phyloP scores from a whole-genome alignment of 2,329 filamentous ascomycete genomes.

The Diaporthe eres region DNA sequence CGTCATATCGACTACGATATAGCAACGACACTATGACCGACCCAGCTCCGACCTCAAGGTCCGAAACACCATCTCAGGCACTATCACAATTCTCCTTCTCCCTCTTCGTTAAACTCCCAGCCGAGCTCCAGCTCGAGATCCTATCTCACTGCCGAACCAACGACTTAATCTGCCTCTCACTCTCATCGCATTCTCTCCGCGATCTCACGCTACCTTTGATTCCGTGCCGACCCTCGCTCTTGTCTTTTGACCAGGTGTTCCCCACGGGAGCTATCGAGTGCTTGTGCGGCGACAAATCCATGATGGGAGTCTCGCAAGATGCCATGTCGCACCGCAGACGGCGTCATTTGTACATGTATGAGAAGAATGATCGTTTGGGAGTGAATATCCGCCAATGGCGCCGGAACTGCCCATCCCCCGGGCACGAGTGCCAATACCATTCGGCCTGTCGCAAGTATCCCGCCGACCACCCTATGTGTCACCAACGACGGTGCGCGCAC shows the following conservation, averaged over 20 bases:
- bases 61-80: not conserved
- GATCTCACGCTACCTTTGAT: not conserved
- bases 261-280: not conserved
- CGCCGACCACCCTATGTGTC: not conserved
- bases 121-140: not conserved
- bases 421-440: not conserved
- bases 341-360: not conserved
- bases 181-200: not conserved
- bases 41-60: not conserved
- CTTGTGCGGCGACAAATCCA: not conserved
- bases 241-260: not conserved
- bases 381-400: accelerated
- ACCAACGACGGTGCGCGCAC: not conserved
- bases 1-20: not conserved
- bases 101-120: not conserved
- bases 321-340: not conserved
- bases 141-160: not conserved
- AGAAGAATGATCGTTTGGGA: too few relatives aligned
- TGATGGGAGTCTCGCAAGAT: not conserved
- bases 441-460: not conserved
- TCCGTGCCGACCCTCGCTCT: not conserved
- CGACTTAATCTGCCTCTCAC: not conserved
- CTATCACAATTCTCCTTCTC: not conserved
- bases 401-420: not conserved
- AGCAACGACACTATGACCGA: not conserved